These are phyloP conservation scores for Cutaneotrichosporon spelunceum DNA, from an alignment of 1,284 basidiomycete species.

Conservation along the genomic window DNA sequence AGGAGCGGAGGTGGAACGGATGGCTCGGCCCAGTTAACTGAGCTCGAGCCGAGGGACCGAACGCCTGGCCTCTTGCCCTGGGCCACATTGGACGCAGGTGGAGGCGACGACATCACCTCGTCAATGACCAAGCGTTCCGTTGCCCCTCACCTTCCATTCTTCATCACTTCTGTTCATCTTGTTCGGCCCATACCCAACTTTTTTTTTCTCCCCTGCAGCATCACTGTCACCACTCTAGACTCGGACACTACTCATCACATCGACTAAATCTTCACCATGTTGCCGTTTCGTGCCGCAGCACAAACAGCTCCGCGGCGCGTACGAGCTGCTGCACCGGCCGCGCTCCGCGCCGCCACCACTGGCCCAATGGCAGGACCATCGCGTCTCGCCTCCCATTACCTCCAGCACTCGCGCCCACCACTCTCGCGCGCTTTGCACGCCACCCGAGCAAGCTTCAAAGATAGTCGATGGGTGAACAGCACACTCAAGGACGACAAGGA, in stretches of 20 bases:
- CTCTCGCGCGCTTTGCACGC: slow-evolving; percentile 27
- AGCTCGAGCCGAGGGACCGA: background rate
- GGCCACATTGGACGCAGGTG: background rate
- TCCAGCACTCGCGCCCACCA: slow-evolving; percentile 5
- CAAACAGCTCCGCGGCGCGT: slow-evolving; percentile 16
- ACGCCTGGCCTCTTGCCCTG: background rate
- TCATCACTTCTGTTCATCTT: background rate
- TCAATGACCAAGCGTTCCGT: slow-evolving; percentile 8
- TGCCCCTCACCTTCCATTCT: background rate
- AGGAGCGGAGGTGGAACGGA: background rate
- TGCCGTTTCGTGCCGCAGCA: slow-evolving; percentile 32
- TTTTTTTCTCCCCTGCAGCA: background rate
- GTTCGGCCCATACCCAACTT: background rate
- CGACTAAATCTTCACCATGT: slow-evolving; percentile 21
- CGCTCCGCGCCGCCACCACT: background rate
- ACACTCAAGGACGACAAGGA: slow-evolving; percentile 24
- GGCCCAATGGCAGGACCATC: slow-evolving; percentile 27
- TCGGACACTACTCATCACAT: background rate
- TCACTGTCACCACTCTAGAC: background rate
- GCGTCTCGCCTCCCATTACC: slow-evolving; percentile 16
- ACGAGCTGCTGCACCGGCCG: slow-evolving; percentile 3
- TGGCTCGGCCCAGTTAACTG: background rate
- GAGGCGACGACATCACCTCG: background rate
- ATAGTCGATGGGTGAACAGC: slow-evolving; percentile 47
- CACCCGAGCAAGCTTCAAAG: slow-evolving; percentile 30